Percentiles rank a stretch among this genome's conserved stretches.
phyloP scores from a whole-genome alignment of 2,329 filamentous ascomycete species.

The Fusarium albidum region DNA sequence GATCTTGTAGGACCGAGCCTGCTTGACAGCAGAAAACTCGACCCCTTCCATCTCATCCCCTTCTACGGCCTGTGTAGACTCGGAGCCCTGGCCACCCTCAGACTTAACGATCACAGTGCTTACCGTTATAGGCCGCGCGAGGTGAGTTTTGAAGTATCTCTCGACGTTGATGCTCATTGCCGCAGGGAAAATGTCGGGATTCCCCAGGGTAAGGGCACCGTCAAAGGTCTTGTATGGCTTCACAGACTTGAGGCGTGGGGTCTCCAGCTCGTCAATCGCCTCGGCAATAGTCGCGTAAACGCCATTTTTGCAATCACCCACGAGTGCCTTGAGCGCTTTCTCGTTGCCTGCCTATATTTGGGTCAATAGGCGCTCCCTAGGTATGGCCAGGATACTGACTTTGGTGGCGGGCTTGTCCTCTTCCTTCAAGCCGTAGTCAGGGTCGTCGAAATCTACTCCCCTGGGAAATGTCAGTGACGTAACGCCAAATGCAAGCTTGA shows the following conservation, averaged over 20 bases:
- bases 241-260: conserved; percentile 78
- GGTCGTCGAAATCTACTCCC: conserved; percentile 92
- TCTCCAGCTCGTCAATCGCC: conserved; percentile 81
- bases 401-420: conserved; percentile 81
- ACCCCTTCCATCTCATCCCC: conserved; percentile 58
- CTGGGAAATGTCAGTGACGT: conserved; percentile 51
- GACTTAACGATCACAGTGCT: conserved; percentile 75
- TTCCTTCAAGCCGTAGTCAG: conserved; percentile 90
- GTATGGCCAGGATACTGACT: conserved; percentile 50
- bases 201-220: conserved; percentile 80
- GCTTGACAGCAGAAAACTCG: conserved; percentile 76
- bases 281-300: conserved; percentile 85
- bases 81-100: conserved; percentile 55
- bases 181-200: conserved; percentile 75
- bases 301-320: conserved; percentile 72
- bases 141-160: conserved; percentile 86
- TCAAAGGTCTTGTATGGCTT: conserved; percentile 82
- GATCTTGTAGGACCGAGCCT: conserved; percentile 81
- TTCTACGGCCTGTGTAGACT: conserved; percentile 60
- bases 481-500: conserved; percentile 29
- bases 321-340: conserved; percentile 67
- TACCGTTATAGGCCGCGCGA: conserved; percentile 76
- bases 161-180: conserved; percentile 87
- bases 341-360: conserved; percentile 69
- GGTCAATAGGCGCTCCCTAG: conserved; percentile 6